A percentile compares a stretch with the other conserved stretches of the same genome.
These are phyloP conservation scores for Chaetomium fimeti DNA, from an alignment of 495 filamentous ascomycete species.

Conservation along the genomic window DNA sequence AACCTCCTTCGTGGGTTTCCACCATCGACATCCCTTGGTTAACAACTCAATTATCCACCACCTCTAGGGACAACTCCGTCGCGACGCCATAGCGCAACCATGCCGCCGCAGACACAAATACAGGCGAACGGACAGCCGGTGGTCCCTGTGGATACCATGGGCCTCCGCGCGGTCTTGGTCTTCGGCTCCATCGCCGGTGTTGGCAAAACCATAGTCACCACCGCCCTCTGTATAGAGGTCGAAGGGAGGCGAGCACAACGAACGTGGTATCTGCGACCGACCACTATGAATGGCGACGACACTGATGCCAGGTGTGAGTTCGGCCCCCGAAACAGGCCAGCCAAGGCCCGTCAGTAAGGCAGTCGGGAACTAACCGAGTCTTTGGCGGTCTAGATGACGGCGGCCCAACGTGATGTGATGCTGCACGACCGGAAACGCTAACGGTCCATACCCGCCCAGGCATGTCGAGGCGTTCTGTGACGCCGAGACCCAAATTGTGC, in stretches of 20 bases:
- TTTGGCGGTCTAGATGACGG: too few relatives aligned
- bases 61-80: too few relatives aligned
- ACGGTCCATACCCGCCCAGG: too few relatives aligned
- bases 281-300: background rate
- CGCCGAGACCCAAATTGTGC: background rate
- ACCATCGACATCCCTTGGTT: too few relatives aligned
- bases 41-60: too few relatives aligned
- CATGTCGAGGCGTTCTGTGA: too few relatives aligned
- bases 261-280: background rate
- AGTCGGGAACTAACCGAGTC: background rate
- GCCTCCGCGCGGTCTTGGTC: background rate
- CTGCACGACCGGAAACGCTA: too few relatives aligned
- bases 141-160: background rate
- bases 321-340: too few relatives aligned
- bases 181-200: background rate
- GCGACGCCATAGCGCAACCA: too few relatives aligned
- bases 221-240: background rate
- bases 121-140: background rate
- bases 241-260: background rate
- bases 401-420: too few relatives aligned
- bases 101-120: background rate
- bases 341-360: background rate
- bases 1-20: too few relatives aligned
- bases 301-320: background rate
- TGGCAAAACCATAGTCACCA: background rate